These are phyloP conservation scores for Diaporthe australafricana DNA, from an alignment of 2,329 filamentous ascomycete species.

Conservation along the genomic window DNA sequence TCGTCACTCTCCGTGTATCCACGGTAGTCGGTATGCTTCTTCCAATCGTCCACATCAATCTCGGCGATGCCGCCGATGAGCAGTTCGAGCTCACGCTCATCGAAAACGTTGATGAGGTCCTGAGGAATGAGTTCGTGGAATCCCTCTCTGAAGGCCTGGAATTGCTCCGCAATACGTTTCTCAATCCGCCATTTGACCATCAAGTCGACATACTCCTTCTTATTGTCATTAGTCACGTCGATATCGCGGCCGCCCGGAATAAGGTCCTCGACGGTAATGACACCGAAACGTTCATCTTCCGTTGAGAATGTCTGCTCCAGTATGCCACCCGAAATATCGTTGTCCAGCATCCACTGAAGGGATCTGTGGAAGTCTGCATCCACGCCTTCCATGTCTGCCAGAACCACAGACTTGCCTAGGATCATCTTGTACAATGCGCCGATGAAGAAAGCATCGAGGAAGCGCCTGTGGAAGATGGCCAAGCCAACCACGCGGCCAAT, in stretches of 20 bases:
- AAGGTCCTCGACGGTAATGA: constrained; percentile 92
- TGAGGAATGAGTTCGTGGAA: constrained; percentile 98
- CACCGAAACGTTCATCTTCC: constrained; percentile 96
- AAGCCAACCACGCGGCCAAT: constrained; percentile 97
- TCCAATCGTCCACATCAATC: constrained; percentile 99
- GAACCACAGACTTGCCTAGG: constrained; percentile 87
- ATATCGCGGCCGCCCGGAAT: constrained; percentile 92
- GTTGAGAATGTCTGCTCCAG: constrained; percentile 96
- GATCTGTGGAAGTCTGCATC: constrained; percentile 98
- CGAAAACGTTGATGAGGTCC: constrained; percentile 97
- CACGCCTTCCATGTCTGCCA: constrained; percentile 98
- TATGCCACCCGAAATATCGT: constrained; percentile 92
- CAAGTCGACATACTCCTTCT: constrained; percentile 97
- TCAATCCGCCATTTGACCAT: constrained; percentile 99
- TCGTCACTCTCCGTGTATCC: constrained; percentile 98
- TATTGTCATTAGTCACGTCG: constrained; percentile 98
- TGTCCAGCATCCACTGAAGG: constrained; percentile 97
- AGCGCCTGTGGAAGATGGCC: constrained; percentile 97
- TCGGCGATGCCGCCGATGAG: constrained; percentile 99
- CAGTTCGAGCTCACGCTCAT: constrained; percentile 95
- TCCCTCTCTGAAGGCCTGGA: constrained; percentile 96
- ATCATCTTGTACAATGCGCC: constrained; percentile 99
- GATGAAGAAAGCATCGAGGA: constrained; percentile 99
- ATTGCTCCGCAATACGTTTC: constrained; percentile 98
- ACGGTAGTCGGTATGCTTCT: constrained; percentile 99